Percentiles rank a stretch among this genome's conserved stretches.
These are phyloP conservation scores for Euphrasia confusa DNA, from an alignment of 257 asterid genomes.

Conservation along the genomic window DNA sequence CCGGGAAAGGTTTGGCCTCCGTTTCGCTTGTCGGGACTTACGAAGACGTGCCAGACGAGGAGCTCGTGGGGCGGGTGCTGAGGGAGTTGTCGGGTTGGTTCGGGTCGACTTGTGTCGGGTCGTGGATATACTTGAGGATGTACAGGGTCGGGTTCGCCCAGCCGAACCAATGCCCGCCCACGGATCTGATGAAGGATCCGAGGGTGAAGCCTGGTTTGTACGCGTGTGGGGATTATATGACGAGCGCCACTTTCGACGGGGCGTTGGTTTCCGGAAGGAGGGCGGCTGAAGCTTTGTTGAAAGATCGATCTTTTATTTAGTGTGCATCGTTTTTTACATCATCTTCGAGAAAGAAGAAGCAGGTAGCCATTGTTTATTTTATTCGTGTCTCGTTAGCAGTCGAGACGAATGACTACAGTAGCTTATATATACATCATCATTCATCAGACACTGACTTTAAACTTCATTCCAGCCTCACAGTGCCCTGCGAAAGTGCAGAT, in stretches of 20 bases:
- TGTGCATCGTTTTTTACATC: no score
- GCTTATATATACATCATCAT: no score
- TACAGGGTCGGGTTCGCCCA: constrained; percentile 72
- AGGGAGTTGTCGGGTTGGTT: constrained; percentile 75
- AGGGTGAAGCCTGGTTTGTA: constrained; percentile 54
- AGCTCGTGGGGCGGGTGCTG: constrained; percentile 48
- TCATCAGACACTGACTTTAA: no score
- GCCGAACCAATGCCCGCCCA: constrained; percentile 89
- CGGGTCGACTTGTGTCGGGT: constrained; percentile 47
- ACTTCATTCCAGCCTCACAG: no score
- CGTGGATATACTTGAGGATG: constrained; percentile 68
- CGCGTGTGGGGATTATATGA: constrained; percentile 82
- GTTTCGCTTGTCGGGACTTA: constrained; percentile 65
- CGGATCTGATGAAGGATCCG: constrained; percentile 68
- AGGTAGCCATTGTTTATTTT: no score
- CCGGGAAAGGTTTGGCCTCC: constrained; percentile 73
- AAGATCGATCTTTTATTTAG: constrained; percentile 28
- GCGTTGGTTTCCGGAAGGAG: constrained; percentile 88
- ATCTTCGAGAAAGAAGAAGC: no score
- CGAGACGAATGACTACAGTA: no score
- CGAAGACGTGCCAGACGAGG: constrained; percentile 49
- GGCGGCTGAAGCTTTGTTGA: constrained; percentile 79
- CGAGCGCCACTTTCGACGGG: constrained; percentile 90
- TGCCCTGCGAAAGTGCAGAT: no score
- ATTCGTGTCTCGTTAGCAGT: no score